phyloP scores from a whole-genome alignment of 2,329 filamentous ascomycete species.

The Zarea fungicola region DNA sequence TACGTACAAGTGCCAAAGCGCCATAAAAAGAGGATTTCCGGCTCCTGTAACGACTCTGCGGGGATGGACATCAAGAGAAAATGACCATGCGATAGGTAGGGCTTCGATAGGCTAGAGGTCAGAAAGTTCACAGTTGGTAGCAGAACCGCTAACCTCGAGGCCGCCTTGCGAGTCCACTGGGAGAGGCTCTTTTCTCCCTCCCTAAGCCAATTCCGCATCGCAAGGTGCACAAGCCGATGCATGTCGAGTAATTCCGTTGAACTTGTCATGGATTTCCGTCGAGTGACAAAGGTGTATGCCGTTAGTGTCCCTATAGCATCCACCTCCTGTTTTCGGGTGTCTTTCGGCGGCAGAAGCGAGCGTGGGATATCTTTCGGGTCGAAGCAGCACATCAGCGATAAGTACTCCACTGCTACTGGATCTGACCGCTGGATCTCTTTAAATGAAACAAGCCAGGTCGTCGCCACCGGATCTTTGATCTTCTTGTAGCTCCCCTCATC shows the following conservation, averaged over 20 bases:
- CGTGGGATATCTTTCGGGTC: constrained; percentile 32
- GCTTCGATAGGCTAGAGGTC: constrained; percentile 2
- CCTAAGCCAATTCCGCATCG: constrained; percentile 24
- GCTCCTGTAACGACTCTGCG: neutral
- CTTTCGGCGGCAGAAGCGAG: constrained; percentile 24
- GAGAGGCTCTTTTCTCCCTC: neutral
- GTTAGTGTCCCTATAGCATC: constrained; percentile 26
- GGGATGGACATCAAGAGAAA: neutral
- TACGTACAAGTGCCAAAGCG: constrained; percentile 7
- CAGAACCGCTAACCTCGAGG: neutral
- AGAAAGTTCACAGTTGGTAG: neutral
- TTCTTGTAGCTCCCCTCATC: constrained; percentile 29
- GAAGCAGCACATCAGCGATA: constrained; percentile 37
- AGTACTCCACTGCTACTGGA: constrained; percentile 28
- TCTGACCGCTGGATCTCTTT: constrained; percentile 27
- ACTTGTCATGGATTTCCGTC: constrained; percentile 20
- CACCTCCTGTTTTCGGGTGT: constrained; percentile 17
- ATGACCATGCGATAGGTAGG: constrained; percentile 11
- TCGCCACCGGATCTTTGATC: constrained; percentile 30
- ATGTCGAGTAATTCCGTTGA: constrained; percentile 25
- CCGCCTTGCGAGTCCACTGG: constrained; percentile 7
- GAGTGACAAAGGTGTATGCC: constrained; percentile 26
- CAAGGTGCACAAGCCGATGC: constrained; percentile 31
- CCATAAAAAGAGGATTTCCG: constrained; percentile 5
- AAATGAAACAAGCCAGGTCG: constrained; percentile 36